phyloP scores from a whole-genome alignment of 306 rosid genomes.

The Cucumis melo region DNA sequence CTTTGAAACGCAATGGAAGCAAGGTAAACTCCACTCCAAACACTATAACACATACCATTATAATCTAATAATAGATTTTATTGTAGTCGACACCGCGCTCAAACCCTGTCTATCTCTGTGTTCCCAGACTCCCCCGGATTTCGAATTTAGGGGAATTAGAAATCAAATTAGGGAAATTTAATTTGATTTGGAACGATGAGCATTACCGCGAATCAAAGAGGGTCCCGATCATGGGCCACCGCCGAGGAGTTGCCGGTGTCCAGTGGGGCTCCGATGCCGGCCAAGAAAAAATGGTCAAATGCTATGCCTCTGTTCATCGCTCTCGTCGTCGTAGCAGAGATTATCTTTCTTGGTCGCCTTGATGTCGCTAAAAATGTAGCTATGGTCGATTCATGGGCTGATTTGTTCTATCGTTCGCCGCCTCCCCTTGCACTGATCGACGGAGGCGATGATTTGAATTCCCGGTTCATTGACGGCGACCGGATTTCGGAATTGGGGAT shows the following conservation, averaged over 20 bases:
- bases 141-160: conserved; percentile 6
- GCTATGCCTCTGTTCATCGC: conserved; percentile 52
- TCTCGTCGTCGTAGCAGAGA: conserved; percentile 70
- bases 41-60: no score
- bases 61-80: no score
- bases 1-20: no score
- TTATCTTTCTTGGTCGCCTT: conserved; percentile 63
- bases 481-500: conserved; percentile 26
- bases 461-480: conserved; percentile 12
- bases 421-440: conserved; percentile 12
- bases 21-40: no score
- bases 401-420: conserved; percentile 37
- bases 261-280: conserved; percentile 8
- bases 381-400: conserved; percentile 56
- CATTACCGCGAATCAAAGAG: conserved; percentile 37
- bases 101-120: neutral
- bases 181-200: conserved; percentile 30
- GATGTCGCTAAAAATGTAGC: conserved; percentile 71
- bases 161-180: conserved; percentile 1
- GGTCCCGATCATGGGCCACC: conserved; percentile 38
- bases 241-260: conserved; percentile 34
- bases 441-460: conserved; percentile 17
- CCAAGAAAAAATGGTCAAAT: conserved; percentile 54
- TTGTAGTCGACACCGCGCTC: no score
- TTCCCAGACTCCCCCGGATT: neutral